Percentiles rank a stretch among this genome's conserved stretches.
phyloP scores from a whole-genome alignment of 2,329 filamentous ascomycete species.

The Whalleya microplaca region DNA sequence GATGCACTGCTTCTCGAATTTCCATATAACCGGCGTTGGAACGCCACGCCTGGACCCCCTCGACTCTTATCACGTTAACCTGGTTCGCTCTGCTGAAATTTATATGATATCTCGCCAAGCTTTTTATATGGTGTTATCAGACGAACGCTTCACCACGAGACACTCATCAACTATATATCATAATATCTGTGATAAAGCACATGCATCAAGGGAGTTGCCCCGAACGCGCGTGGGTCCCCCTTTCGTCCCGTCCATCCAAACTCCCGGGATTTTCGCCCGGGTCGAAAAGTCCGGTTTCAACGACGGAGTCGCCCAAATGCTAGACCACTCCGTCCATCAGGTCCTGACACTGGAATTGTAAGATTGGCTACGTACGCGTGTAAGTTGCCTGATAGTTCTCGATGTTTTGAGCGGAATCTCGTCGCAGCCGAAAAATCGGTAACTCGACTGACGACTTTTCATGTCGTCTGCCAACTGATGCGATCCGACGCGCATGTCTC shows the following conservation, averaged over 20 bases:
- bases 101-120: conserved; percentile 27
- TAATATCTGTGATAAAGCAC: conserved; percentile 14
- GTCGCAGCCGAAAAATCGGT: neutral
- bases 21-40: conserved; percentile 7
- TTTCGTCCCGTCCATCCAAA: neutral
- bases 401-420: too few relatives aligned
- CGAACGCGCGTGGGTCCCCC: neutral
- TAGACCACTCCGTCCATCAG: neutral
- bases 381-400: too few relatives aligned
- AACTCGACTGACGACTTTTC: neutral
- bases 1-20: neutral
- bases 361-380: neutral
- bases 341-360: neutral
- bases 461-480: neutral
- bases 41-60: conserved; percentile 8
- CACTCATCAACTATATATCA: conserved; percentile 15
- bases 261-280: neutral
- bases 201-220: neutral
- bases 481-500: neutral
- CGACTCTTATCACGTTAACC: conserved; percentile 17
- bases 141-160: conserved; percentile 11
- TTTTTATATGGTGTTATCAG: conserved; percentile 21
- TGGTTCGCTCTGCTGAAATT: conserved; percentile 11
- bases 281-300: neutral
- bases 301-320: too few relatives aligned